Conservation (phyloP, 306 rosid species). For the Vigna hirtella region DNA sequence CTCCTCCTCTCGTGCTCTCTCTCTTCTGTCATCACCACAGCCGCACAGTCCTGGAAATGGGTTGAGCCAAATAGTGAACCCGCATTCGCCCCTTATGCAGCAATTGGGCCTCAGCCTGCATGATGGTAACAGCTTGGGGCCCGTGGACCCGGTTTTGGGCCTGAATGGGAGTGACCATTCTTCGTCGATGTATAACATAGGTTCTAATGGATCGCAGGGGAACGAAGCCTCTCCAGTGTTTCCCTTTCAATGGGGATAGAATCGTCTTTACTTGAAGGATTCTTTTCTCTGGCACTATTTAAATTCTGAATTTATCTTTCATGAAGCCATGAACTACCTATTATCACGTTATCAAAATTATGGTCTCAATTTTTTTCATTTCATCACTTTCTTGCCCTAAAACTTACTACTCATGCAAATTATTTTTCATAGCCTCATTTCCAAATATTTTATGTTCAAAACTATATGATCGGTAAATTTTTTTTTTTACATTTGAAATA, state of each 20-base stretch:
- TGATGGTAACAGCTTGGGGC: conserved; percentile 52
- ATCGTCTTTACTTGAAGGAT: neutral
- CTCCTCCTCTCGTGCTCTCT: conserved; percentile 95
- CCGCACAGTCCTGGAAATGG: conserved; percentile 63
- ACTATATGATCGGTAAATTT: too few relatives aligned
- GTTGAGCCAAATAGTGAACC: conserved; percentile 61
- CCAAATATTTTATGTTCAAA: too few relatives aligned
- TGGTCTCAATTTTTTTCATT: neutral
- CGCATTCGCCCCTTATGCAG: conserved; percentile 61
- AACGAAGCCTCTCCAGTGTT: conserved; percentile 63
- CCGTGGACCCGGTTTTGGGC: conserved; percentile 66
- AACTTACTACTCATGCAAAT: neutral
- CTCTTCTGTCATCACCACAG: conserved; percentile 99
- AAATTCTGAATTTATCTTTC: conserved; percentile 18
- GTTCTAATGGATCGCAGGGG: conserved; percentile 58
- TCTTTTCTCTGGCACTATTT: conserved; percentile 11
- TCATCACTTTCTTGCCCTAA: neutral
- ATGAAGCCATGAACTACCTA: neutral
- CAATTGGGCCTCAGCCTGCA: conserved; percentile 61
- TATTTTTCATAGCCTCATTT: too few relatives aligned
- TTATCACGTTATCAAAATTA: neutral
- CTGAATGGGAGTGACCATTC: conserved; percentile 57
- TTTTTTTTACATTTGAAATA: too few relatives aligned
- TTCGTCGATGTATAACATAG: conserved; percentile 63
- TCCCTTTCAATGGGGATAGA: conserved; percentile 82